Evolutionary conservation across 2,329 filamentous ascomycete species (phyloP), one percentile per base, ranked within the genome.

Genomic region (Ophiostoma perfectum): DNA sequence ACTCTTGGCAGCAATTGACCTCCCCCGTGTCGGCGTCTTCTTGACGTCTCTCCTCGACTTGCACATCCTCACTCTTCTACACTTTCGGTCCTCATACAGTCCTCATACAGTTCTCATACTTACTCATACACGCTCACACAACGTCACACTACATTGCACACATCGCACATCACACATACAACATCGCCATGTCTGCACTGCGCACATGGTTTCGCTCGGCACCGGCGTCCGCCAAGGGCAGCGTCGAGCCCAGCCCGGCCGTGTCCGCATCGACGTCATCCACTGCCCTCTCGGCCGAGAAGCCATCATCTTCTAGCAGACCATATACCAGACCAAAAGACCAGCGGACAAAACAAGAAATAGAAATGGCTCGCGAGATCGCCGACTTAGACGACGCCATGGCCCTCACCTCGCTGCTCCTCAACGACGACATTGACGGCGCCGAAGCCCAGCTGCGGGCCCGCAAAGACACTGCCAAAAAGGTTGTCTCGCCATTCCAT

Each of bases 351-450:
- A 18, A n/a, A 11, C 36, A 52, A 36, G 71, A 76, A 49, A 66
- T 69, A 47, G 55, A 72, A 5, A 69, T 67, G 4, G 75, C 78
- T 45, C 75, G 77, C 12, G 83, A 87, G 74, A 79, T 83, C 71
- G 78, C 79, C 58, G 81, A 88, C 74, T 82, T 90, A 72, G 79
- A 83, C 72, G 82, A 85, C 73, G 88, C 86, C 72, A 84, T 89
- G 80, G 77, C 75, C 77, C 90, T 90, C 52, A 87, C 89, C 4
- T 83, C 85, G 8, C 81, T 91, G 69, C 91, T 97, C 73, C 90
- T 97, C 83, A 90, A 95, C 75, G 93, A 97, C 78, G 92, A 98
- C 78, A 89, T 98, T 70, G 90, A 92, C 47, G 88, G 86, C 52
- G 95, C 95, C 5, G 91, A 96, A 79, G 82, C 82, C 70, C 86